These are phyloP conservation scores for Gloeopeniophorella convolvens DNA, from an alignment of 768 basidiomycete genomes.

Conservation along the genomic window DNA sequence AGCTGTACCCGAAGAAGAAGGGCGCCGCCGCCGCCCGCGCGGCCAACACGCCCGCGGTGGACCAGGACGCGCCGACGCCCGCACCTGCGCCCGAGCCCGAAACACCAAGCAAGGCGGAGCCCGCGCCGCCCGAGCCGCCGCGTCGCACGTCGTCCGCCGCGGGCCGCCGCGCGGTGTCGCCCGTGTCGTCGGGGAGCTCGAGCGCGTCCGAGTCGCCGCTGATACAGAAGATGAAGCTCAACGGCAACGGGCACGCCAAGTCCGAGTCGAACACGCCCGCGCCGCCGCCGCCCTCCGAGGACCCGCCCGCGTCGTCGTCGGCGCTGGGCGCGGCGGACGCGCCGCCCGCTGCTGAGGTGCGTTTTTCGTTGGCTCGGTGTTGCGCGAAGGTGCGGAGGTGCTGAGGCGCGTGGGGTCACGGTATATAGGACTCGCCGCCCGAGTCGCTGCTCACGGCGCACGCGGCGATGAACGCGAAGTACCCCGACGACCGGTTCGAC, in stretches of 20 bases:
- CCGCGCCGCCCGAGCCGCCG: conserved; percentile 31
- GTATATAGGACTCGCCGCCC: conserved; percentile 38
- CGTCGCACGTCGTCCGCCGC: conserved; percentile 1
- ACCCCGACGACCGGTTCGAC: conserved; percentile 80
- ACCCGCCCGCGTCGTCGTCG: conserved; percentile 11
- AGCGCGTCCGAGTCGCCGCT: conserved; percentile 70
- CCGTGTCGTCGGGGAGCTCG: conserved; percentile 59
- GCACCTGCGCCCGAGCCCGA: conserved; percentile 40
- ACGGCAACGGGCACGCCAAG: conserved; percentile 39
- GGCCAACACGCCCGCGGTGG: conserved; percentile 33
- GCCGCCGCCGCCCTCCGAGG: conserved; percentile 17
- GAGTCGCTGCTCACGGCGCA: conserved; percentile 68
- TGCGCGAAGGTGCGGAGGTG: not conserved
- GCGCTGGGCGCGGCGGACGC: conserved; percentile 14
- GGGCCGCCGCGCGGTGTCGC: conserved; percentile 45
- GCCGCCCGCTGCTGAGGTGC: conserved; percentile 4
- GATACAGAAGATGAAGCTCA: conserved; percentile 58
- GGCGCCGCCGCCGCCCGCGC: conserved; percentile 45
- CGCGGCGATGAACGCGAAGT: conserved; percentile 58
- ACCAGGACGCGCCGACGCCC: conserved; percentile 24
- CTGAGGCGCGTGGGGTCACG: no score
- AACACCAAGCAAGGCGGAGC: conserved; percentile 43
- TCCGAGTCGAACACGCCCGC: conserved; percentile 24
- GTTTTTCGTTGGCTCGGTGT: conserved; percentile 9
- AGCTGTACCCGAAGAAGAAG: conserved; percentile 51